Conservation (phyloP, 2,329 filamentous ascomycete genomes). For the Exophiala bonariae region DNA sequence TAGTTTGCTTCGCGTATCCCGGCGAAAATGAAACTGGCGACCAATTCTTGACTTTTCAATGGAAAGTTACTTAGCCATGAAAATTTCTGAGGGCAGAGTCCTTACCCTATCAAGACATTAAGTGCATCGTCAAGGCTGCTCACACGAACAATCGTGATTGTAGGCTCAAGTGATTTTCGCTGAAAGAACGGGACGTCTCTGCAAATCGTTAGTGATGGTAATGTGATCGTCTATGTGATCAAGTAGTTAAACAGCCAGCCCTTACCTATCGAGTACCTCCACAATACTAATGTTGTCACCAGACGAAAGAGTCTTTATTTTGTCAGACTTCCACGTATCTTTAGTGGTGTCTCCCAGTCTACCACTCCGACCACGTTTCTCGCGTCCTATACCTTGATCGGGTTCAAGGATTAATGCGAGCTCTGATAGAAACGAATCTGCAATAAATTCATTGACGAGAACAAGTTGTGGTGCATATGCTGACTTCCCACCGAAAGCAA, state of each 20-base stretch:
- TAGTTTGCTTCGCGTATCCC: background rate
- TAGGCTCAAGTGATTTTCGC: background rate
- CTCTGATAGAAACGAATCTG: background rate
- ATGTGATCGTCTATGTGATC: too few relatives aligned
- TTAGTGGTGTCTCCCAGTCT: background rate
- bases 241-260: background rate
- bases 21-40: background rate
- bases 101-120: background rate
- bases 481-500: constrained; percentile 57
- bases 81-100: background rate
- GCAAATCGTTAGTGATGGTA: background rate
- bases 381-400: background rate
- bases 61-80: too few relatives aligned
- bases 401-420: background rate
- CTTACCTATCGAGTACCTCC: background rate
- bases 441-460: constrained; percentile 64
- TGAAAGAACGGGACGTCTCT: background rate
- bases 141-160: background rate
- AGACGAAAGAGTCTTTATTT: background rate
- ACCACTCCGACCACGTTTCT: background rate
- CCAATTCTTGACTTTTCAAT: background rate
- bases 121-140: constrained; percentile 1
- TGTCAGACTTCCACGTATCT: background rate
- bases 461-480: constrained; percentile 64
- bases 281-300: background rate